Percentiles rank a stretch among this genome's conserved stretches.
These are phyloP conservation scores for Datisca glomerata DNA, from an alignment of 306 rosid species.

Conservation along the genomic window DNA sequence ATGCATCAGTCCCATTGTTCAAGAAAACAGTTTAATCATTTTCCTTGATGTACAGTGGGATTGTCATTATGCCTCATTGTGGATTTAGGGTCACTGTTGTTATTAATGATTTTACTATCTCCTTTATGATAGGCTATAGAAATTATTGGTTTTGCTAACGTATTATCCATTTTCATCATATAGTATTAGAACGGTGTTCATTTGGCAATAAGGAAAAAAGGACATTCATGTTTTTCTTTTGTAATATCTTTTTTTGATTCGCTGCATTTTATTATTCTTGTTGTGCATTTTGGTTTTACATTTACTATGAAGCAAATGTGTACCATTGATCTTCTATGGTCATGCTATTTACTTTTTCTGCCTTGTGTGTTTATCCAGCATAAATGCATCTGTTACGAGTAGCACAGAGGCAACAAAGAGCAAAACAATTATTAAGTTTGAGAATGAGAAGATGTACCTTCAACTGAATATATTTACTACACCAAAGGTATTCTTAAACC, in stretches of 20 bases:
- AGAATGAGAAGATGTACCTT: slow-evolving; percentile 59
- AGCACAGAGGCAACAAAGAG: slow-evolving; percentile 58
- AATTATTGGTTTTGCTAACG: too few species aligned
- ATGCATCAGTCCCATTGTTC: too few species aligned
- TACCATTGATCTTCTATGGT: not conserved
- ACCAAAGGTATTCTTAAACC: slow-evolving; percentile 47
- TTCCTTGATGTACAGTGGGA: too few species aligned
- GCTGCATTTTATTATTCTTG: not conserved
- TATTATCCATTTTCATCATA: too few species aligned
- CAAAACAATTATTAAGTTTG: slow-evolving; percentile 72
- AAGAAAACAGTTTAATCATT: too few species aligned
- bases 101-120: not conserved
- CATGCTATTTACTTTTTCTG: too few species aligned
- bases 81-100: too few species aligned
- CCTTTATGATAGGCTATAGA: too few species aligned
- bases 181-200: too few species aligned
- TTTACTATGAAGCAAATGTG: too few species aligned
- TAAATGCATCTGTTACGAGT: slow-evolving; percentile 80
- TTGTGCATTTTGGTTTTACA: not conserved
- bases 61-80: too few species aligned
- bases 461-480: slow-evolving; percentile 48
- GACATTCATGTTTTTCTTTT: not conserved
- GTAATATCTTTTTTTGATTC: not conserved
- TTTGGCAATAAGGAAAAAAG: too few species aligned
- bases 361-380: slow-evolving; percentile 24